phyloP scores from a whole-genome alignment of 148 eudicot genomes.

The Linanthus parryae region DNA sequence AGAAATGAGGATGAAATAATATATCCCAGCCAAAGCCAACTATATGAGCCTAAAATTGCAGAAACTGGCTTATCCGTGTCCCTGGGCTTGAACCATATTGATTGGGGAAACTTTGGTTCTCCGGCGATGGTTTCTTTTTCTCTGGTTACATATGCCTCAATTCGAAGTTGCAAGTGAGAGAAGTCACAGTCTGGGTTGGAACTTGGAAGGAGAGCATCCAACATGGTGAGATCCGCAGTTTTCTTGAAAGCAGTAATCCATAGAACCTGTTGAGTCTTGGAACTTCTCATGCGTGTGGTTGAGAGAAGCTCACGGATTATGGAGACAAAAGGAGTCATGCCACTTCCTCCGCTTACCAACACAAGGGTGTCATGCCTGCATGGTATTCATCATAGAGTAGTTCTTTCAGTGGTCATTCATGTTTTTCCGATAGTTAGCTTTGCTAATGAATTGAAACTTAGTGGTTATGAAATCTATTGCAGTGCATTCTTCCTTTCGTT shows the following conservation, averaged over 20 bases:
- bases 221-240: constrained; percentile 42
- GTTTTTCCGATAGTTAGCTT: too few relatives aligned
- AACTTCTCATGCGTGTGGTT: constrained; percentile 20
- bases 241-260: constrained; percentile 59
- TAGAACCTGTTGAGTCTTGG: constrained; percentile 39
- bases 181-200: constrained; percentile 22
- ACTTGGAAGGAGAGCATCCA: constrained; percentile 63
- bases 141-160: constrained; percentile 67
- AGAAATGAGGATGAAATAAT: constrained; percentile 48
- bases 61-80: constrained; percentile 46
- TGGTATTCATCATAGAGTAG: too few relatives aligned
- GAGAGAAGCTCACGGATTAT: constrained; percentile 61
- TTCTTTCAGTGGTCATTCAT: too few relatives aligned
- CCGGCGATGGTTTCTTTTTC: constrained; percentile 24
- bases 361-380: constrained; percentile 61
- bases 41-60: constrained; percentile 44
- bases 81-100: constrained; percentile 53
- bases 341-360: constrained; percentile 79
- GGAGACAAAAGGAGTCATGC: constrained; percentile 75
- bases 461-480: too few relatives aligned
- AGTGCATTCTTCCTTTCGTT: too few relatives aligned
- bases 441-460: too few relatives aligned
- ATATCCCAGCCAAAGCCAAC: constrained; percentile 61
- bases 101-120: constrained; percentile 18
- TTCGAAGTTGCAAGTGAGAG: constrained; percentile 33